Conservation (phyloP, 164 flowering plant species). For the Magnolia officinalis region DNA sequence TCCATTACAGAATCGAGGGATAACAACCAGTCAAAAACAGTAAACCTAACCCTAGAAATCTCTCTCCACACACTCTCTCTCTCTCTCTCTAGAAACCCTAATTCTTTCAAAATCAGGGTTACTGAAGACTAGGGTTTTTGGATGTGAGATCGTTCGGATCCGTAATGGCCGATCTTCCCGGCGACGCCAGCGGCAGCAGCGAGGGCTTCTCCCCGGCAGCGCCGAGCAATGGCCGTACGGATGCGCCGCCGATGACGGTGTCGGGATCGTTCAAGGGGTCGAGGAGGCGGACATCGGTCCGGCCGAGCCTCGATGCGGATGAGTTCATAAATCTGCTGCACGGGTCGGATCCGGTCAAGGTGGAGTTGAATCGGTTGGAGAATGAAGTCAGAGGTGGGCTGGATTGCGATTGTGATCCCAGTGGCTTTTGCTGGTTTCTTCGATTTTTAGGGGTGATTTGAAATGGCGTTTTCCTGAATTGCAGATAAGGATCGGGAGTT, state of each 20-base stretch:
- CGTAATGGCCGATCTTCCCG: constrained; percentile 11
- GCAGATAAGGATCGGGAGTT: constrained; percentile 70
- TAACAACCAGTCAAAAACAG: neutral
- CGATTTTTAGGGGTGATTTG: neutral
- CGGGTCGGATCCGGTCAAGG: constrained; percentile 66
- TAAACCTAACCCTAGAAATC: neutral
- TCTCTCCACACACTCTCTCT: too few relatives aligned
- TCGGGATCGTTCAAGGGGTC: constrained; percentile 47
- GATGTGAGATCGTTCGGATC: constrained; percentile 26
- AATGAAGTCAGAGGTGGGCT: constrained; percentile 55
- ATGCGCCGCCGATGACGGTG: constrained; percentile 21
- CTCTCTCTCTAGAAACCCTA: neutral
- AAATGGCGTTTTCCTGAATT: constrained; percentile 1
- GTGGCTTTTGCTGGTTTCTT: neutral
- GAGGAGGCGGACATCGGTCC: constrained; percentile 29
- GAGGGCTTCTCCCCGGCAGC: constrained; percentile 1
- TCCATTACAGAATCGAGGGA: neutral
- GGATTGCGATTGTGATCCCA: neutral
- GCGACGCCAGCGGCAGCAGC: neutral
- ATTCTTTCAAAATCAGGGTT: neutral
- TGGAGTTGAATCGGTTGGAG: constrained; percentile 66
- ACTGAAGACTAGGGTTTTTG: constrained; percentile 1
- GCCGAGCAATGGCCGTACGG: constrained; percentile 1
- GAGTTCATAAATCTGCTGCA: constrained; percentile 53
- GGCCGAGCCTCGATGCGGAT: constrained; percentile 51